Evolutionary conservation across 257 asterid genomes (phyloP).

Genomic region (Forsythia viridissima): DNA sequence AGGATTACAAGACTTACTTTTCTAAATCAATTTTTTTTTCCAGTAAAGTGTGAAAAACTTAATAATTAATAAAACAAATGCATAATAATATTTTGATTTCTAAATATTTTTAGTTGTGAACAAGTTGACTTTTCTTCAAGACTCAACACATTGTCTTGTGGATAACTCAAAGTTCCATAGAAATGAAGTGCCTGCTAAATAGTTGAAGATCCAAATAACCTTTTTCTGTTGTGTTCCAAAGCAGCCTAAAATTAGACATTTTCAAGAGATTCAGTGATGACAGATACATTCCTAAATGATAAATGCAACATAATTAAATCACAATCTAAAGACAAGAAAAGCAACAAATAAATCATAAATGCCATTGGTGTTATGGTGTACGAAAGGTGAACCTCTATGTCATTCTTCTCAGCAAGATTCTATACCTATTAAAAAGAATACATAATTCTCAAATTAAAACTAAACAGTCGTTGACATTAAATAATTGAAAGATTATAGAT

Average conservation of each 20-base stretch:
- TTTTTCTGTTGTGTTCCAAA: background rate
- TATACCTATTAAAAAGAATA: background rate
- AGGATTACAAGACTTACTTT: background rate
- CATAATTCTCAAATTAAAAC: background rate
- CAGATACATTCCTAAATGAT: background rate
- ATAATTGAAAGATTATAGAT: background rate
- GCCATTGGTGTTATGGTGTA: background rate
- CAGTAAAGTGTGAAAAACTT: background rate
- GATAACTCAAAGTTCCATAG: background rate
- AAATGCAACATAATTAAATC: background rate
- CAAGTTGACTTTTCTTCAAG: background rate
- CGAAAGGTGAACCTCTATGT: conserved; percentile 1
- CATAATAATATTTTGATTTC: background rate
- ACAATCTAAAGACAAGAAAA: background rate
- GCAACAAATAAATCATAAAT: background rate
- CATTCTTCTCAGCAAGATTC: conserved; percentile 8
- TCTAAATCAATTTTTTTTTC: background rate
- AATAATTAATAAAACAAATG: background rate
- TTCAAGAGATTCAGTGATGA: background rate
- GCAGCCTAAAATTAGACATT: conserved; percentile 15
- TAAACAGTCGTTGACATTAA: background rate
- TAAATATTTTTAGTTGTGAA: background rate
- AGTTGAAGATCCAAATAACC: background rate
- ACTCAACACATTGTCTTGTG: background rate
- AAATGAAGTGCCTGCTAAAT: background rate